Evolutionary conservation across 768 basidiomycete species (phyloP), one percentile per base, ranked within the genome.

Genomic region (Saitozyma podzolica): DNA sequence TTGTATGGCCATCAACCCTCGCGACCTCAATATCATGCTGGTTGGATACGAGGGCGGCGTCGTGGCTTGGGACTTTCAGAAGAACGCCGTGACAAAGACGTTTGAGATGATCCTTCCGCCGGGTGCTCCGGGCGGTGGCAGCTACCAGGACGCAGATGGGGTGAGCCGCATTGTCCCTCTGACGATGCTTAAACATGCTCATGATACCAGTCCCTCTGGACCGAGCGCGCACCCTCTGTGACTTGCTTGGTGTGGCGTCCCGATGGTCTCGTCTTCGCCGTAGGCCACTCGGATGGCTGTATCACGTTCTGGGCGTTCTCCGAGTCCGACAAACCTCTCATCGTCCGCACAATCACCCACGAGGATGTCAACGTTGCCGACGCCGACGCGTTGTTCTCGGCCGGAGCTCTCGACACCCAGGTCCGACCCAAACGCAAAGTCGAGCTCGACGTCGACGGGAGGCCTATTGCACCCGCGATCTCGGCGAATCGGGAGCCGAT

Each of bases 251-350:
- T 88, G 4, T 82, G 92, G 65, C 87, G 92, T 74, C 90, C 91
- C 82, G 81, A 82, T 54, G 81, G 82, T 49, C 87, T 91, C 62
- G 83, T 91, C 63, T 88, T 95, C 63, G 89, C 85, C 19, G 87
- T 86, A 11, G 92, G 92, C 0, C 85, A 93, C 72, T 82, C 85
- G 16, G 92, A 95, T 76, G 91, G 92, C 8, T 87, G 85, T 55
- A 84, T 95, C 40, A 85, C 88, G 6, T 90, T 93, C 75, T 92
- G 91, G 88, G 87, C 89, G 0, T 80, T 87, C 2, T 87, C 89
- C 50, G 90, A 93, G 66, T 84, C 88, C 64, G 87, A 88, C 60
- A 85, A 85, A 56, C 88, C 91, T 0, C 80, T 95, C 19, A 81
- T 87, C 54, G 89, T 90, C 20, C 83, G 88, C 50, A 92, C 91